Evolutionary conservation across 1,284 basidiomycete species (phyloP).

Genomic region (Xanthoconium separans): DNA sequence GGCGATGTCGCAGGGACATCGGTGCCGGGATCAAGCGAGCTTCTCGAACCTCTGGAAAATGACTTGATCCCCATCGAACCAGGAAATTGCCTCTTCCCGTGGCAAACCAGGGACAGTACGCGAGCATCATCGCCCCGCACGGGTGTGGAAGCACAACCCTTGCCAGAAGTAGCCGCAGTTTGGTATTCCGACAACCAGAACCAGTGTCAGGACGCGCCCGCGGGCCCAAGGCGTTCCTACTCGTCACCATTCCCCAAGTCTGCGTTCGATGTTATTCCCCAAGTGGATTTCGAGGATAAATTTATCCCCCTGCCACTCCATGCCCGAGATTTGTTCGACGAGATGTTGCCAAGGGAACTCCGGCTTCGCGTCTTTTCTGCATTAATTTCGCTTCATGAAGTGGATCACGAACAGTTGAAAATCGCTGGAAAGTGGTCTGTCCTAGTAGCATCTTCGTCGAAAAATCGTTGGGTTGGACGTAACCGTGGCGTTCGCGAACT

Average conservation of each 20-base stretch:
- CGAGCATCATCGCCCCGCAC: slow-evolving; percentile 31
- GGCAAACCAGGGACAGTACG: slow-evolving; percentile 38
- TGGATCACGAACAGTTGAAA: slow-evolving; percentile 46
- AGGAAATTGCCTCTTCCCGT: slow-evolving; percentile 43
- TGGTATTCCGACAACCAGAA: slow-evolving; percentile 15
- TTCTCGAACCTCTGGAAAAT: slow-evolving; percentile 5
- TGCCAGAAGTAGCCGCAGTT: slow-evolving; percentile 10
- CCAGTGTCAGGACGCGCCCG: slow-evolving; percentile 16
- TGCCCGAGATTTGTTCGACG: slow-evolving; percentile 61
- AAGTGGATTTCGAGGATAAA: slow-evolving; percentile 41
- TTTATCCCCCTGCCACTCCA: slow-evolving; percentile 47
- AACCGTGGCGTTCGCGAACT: slow-evolving; percentile 75
- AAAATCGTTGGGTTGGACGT: slow-evolving; percentile 69
- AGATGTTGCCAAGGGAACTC: slow-evolving; percentile 71
- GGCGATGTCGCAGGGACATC: slow-evolving; percentile 12
- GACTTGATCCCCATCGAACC: slow-evolving; percentile 26
- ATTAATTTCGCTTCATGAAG: slow-evolving; percentile 54
- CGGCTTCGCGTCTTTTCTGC: slow-evolving; percentile 61
- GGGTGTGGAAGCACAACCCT: slow-evolving; percentile 24
- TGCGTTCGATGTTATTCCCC: slow-evolving; percentile 54
- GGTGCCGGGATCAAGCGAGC: slow-evolving; percentile 3
- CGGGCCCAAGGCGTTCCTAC: slow-evolving; percentile 50
- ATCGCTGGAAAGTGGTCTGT: slow-evolving; percentile 54
- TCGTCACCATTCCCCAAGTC: slow-evolving; percentile 62
- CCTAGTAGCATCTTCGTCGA: slow-evolving; percentile 52